A percentile compares a stretch with the other conserved stretches of the same genome.
Evolutionary conservation across 1,284 basidiomycete species (phyloP).

Genomic region (Rhodotorula sp.): DNA sequence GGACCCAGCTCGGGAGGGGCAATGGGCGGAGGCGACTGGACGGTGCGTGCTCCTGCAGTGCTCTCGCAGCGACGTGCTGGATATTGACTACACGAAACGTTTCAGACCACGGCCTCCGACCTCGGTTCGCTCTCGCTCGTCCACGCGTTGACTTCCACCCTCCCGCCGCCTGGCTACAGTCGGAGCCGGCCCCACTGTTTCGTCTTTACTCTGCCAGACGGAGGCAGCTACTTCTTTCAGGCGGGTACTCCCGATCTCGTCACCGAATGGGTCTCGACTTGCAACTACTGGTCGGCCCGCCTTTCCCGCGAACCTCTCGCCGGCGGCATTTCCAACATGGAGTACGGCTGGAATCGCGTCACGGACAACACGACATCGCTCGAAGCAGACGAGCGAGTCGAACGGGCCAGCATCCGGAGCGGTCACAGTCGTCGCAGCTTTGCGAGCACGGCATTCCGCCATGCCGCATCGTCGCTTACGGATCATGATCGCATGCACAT

Average conservation of each 20-base stretch:
- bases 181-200: conserved; percentile 86
- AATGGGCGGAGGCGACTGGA: conserved; percentile 88
- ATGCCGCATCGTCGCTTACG: not conserved
- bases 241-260: conserved; percentile 96
- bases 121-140: conserved; percentile 78
- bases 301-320: conserved; percentile 87
- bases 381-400: conserved; percentile 31
- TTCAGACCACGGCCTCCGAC: conserved; percentile 72
- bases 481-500: conserved; percentile 69
- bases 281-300: conserved; percentile 97
- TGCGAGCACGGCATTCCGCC: conserved; percentile 2
- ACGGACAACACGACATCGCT: not conserved
- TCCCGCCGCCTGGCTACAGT: conserved; percentile 90
- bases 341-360: conserved; percentile 90
- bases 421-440: conserved; percentile 20
- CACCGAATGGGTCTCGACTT: conserved; percentile 95
- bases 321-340: conserved; percentile 97
- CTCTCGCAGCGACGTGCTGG: not conserved
- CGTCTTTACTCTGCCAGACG: conserved; percentile 83
- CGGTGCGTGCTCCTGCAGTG: conserved; percentile 59
- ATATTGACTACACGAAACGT: conserved; percentile 5
- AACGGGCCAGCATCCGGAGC: conserved; percentile 37
- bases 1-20: conserved; percentile 36
- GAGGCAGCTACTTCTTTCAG: conserved; percentile 93
- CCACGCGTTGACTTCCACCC: conserved; percentile 80